Percentiles rank a stretch among this genome's conserved stretches.
Conservation (phyloP, 345 rosid genomes). For the Barbarea vulgaris region DNA sequence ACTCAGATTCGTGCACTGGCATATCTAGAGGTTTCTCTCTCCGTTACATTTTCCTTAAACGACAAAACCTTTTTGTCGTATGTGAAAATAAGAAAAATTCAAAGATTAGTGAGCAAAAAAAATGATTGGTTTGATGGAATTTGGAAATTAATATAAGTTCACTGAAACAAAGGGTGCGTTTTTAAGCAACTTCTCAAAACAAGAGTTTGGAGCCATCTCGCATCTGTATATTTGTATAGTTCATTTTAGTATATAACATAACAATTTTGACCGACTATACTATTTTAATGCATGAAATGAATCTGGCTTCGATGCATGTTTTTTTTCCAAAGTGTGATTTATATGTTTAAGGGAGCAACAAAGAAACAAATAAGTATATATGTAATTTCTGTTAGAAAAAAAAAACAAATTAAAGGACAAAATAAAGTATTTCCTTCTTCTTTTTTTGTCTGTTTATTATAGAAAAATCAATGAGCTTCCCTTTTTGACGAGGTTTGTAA, state of each 20-base stretch:
- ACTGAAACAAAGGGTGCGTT: too few species aligned
- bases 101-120: background rate
- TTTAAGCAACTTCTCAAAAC: too few species aligned
- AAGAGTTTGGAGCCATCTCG: too few species aligned
- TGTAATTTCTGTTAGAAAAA: too few species aligned
- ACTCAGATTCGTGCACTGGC: background rate
- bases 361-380: background rate
- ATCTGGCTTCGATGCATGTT: constrained; percentile 2
- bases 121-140: background rate
- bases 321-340: too few species aligned
- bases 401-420: background rate
- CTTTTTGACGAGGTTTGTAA: constrained; percentile 19
- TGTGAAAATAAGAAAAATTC: background rate
- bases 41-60: background rate
- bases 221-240: too few species aligned
- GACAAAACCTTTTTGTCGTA: background rate
- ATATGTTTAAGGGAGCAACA: background rate
- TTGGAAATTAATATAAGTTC: background rate
- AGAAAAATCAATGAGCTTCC: constrained; percentile 5
- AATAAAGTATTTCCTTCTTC: background rate
- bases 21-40: background rate
- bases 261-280: background rate
- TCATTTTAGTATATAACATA: too few species aligned
- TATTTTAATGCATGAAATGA: background rate
- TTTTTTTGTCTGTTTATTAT: constrained; percentile 33